A percentile compares a stretch with the other conserved stretches of the same genome.
Conservation (phyloP, 768 basidiomycete species). For the Agaricus subrufescens region DNA sequence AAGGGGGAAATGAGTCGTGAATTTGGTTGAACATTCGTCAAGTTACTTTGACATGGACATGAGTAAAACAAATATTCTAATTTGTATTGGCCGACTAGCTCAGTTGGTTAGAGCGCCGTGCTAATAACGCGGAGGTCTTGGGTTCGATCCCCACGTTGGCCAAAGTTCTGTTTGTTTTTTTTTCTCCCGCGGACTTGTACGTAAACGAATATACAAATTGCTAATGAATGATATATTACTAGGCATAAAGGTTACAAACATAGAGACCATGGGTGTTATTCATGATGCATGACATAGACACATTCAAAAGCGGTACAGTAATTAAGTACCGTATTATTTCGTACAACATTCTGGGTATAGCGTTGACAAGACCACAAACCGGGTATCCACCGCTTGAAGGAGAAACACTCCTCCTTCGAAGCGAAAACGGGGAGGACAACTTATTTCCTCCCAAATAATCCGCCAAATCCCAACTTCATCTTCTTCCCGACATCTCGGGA, state of each 20-base stretch:
- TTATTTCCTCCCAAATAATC: slow-evolving; percentile 8
- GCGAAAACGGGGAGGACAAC: background rate
- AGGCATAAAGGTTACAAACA: too few relatives aligned
- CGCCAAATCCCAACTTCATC: slow-evolving; percentile 6
- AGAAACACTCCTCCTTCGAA: background rate
- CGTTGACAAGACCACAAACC: too few relatives aligned
- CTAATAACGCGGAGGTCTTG: slow-evolving; percentile 82
- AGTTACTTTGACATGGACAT: too few relatives aligned
- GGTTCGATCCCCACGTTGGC: slow-evolving; percentile 80
- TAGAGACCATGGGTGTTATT: too few relatives aligned
- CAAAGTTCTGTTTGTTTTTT: slow-evolving; percentile 20
- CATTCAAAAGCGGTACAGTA: too few relatives aligned
- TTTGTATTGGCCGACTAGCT: slow-evolving; percentile 69
- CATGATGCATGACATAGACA: too few relatives aligned
- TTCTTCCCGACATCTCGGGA: slow-evolving; percentile 2
- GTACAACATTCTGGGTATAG: too few relatives aligned
- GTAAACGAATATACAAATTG: background rate
- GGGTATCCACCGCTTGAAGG: too few relatives aligned
- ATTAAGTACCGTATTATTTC: too few relatives aligned
- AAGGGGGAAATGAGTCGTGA: background rate
- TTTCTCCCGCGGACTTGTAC: background rate
- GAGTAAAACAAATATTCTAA: too few relatives aligned
- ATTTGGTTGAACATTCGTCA: too few relatives aligned
- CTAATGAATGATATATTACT: too few relatives aligned
- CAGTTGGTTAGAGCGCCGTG: slow-evolving; percentile 93